These are phyloP conservation scores for Podila clonocystis DNA, from an alignment of 192 early-diverging fungal species.

Conservation along the genomic window DNA sequence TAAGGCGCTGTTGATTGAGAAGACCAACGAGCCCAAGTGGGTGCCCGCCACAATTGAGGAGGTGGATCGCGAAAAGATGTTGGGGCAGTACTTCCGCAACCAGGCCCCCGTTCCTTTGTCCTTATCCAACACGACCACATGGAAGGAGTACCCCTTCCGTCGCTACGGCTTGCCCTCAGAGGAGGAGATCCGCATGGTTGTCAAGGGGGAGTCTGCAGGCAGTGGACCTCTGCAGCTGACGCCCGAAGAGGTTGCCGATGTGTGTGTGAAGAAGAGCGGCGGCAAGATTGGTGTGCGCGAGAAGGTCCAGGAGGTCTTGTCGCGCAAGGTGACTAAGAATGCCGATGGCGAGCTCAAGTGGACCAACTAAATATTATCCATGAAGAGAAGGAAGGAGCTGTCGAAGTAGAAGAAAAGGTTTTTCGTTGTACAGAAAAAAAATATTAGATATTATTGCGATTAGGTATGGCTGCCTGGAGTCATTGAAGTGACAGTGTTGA, in stretches of 20 bases:
- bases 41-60: constrained; percentile 66
- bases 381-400: not conserved
- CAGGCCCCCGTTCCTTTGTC: constrained; percentile 32
- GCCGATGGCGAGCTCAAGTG: constrained; percentile 50
- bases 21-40: constrained; percentile 75
- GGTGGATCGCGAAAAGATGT: constrained; percentile 61
- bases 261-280: constrained; percentile 64
- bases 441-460: not conserved
- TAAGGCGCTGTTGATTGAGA: constrained; percentile 77
- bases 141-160: constrained; percentile 66
- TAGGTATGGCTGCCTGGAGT: not conserved
- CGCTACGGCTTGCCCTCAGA: constrained; percentile 74
- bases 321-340: constrained; percentile 55
- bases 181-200: constrained; percentile 68
- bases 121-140: constrained; percentile 54
- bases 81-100: constrained; percentile 66
- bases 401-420: not conserved
- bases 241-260: constrained; percentile 64
- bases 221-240: constrained; percentile 68
- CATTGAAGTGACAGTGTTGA: too few species aligned
- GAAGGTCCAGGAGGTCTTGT: constrained; percentile 72
- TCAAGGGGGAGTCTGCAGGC: constrained; percentile 72
- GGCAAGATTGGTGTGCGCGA: constrained; percentile 75
- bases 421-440: not conserved
- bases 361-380: constrained; percentile 26